Evolutionary conservation across 2,329 filamentous ascomycete species (phyloP).

Genomic region (Epichloe sylvatica): DNA sequence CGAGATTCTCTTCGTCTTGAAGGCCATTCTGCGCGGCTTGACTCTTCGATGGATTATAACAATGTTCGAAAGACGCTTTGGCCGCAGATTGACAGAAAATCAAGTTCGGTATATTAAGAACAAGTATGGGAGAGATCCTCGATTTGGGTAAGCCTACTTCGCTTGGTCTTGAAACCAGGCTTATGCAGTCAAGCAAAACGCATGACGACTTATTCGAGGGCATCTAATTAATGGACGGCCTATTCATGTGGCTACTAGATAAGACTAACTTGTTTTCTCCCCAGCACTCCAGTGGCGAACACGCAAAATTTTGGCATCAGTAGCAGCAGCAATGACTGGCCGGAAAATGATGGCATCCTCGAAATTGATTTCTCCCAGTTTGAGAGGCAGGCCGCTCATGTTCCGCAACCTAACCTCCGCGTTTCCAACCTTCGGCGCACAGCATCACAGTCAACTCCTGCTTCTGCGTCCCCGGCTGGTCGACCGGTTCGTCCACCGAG

Average conservation of each 20-base stretch:
- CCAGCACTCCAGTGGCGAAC: slow-evolving; percentile 4
- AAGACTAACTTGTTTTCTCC: background rate
- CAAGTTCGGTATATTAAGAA: slow-evolving; percentile 27
- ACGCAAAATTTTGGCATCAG: slow-evolving; percentile 1
- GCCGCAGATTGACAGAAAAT: slow-evolving; percentile 17
- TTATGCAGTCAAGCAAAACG: background rate
- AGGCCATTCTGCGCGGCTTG: slow-evolving; percentile 14
- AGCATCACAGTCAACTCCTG: background rate
- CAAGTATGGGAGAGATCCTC: slow-evolving; percentile 27
- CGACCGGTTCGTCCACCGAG: background rate
- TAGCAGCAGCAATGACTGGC: background rate
- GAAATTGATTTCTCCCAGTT: slow-evolving; percentile 2
- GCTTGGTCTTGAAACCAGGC: background rate
- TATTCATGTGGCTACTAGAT: no score
- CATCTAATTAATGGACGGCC: no score
- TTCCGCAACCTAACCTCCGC: slow-evolving; percentile 1
- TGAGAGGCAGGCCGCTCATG: background rate
- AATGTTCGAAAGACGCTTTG: slow-evolving; percentile 17
- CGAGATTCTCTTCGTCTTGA: slow-evolving; percentile 23
- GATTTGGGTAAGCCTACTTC: slow-evolving; percentile 20
- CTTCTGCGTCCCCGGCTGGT: background rate
- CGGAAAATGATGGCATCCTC: slow-evolving; percentile 1
- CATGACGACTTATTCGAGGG: background rate
- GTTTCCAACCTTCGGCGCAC: background rate
- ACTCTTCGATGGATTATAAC: slow-evolving; percentile 13